A percentile compares a stretch with the other conserved stretches of the same genome.
These are phyloP conservation scores for Ramaria rubella DNA, from an alignment of 768 basidiomycete species.

Conservation along the genomic window DNA sequence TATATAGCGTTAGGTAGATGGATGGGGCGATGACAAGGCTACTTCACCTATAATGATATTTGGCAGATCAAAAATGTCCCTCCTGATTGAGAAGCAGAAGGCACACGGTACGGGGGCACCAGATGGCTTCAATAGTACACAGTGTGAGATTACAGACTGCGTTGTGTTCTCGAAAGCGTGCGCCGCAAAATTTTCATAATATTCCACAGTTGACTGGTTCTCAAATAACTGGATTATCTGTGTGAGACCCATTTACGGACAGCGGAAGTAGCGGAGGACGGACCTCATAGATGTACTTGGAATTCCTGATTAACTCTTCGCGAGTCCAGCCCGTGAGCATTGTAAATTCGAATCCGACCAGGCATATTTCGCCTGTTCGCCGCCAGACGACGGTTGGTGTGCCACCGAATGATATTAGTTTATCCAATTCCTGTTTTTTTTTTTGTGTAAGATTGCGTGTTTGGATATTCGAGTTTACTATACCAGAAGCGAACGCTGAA, in stretches of 20 bases:
- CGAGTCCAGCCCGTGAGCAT: conserved; percentile 88
- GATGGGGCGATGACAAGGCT: background rate
- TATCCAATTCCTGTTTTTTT: conserved; percentile 76
- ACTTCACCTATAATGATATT: conserved; percentile 78
- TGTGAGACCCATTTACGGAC: background rate
- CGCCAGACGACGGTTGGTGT: conserved; percentile 98
- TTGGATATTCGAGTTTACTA: conserved; percentile 19
- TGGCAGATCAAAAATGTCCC: conserved; percentile 88
- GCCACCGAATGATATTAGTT: conserved; percentile 93
- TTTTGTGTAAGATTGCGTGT: conserved; percentile 8
- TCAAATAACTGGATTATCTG: conserved; percentile 69
- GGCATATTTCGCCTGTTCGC: conserved; percentile 94
- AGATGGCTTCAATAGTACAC: conserved; percentile 78
- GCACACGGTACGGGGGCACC: conserved; percentile 84
- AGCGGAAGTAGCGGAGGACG: background rate
- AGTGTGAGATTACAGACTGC: conserved; percentile 90
- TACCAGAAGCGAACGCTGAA: conserved; percentile 88
- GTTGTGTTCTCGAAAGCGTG: conserved; percentile 98
- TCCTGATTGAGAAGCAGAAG: conserved; percentile 91
- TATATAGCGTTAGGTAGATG: background rate
- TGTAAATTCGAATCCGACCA: conserved; percentile 94
- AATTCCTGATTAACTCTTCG: conserved; percentile 63
- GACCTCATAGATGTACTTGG: conserved; percentile 46
- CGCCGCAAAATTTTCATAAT: conserved; percentile 94
- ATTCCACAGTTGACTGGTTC: conserved; percentile 90